These are phyloP conservation scores for Amphibolis antarctica DNA, from an alignment of 106 monocot genomes.

Conservation along the genomic window DNA sequence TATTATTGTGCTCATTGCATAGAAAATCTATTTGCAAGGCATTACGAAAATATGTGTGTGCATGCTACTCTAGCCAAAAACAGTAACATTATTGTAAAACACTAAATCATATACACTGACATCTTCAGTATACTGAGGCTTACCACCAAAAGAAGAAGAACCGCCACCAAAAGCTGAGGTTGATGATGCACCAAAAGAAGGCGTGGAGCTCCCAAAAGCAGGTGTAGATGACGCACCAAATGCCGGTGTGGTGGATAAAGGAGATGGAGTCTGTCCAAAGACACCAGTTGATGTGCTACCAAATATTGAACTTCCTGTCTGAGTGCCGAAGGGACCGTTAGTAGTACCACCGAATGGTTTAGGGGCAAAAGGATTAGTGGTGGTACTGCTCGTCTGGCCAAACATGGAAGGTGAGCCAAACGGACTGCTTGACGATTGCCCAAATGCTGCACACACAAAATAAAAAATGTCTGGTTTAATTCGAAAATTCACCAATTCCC, in stretches of 20 bases:
- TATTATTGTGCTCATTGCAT: no score
- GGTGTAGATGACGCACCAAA: conserved; percentile 56
- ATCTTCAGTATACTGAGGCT: background rate
- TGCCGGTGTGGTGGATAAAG: conserved; percentile 19
- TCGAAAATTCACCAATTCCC: no score
- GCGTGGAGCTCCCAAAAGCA: conserved; percentile 42
- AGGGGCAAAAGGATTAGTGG: conserved; percentile 49
- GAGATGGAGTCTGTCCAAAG: conserved; percentile 50
- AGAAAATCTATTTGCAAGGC: no score
- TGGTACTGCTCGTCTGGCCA: conserved; percentile 41
- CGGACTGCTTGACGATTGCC: conserved; percentile 60
- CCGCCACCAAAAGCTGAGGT: conserved; percentile 58
- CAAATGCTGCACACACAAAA: conserved; percentile 41
- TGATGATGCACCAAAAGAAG: conserved; percentile 59
- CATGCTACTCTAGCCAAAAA: no score
- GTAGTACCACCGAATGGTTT: conserved; percentile 65
- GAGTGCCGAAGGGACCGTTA: conserved; percentile 39
- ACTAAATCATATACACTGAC: background rate
- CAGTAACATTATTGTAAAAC: no score
- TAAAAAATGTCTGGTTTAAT: no score
- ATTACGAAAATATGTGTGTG: no score
- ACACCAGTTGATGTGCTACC: conserved; percentile 76
- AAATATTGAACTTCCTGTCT: conserved; percentile 49
- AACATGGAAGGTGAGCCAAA: conserved; percentile 63
- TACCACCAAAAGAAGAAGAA: conserved; percentile 53